Evolutionary conservation across 2,329 filamentous ascomycete species (phyloP).

Genomic region (Colletotrichum tanaceti): DNA sequence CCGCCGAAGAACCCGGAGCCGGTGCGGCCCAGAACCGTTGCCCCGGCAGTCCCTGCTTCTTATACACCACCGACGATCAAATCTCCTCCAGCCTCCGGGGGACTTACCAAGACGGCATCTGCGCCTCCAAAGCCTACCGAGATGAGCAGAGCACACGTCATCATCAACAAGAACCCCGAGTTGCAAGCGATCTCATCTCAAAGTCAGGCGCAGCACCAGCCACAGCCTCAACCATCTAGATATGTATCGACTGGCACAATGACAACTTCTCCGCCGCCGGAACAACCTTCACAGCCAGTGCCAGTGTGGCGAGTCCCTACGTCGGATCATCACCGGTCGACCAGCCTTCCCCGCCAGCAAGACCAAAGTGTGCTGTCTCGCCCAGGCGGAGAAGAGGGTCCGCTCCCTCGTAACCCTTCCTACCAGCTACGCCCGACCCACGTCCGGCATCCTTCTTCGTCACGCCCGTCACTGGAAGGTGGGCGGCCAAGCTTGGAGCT

Average conservation of each 20-base stretch:
- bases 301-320: conserved; percentile 42
- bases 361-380: conserved; percentile 36
- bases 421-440: conserved; percentile 46
- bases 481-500: conserved; percentile 74
- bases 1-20: conserved; percentile 32
- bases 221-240: conserved; percentile 44
- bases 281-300: conserved; percentile 56
- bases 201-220: conserved; percentile 44
- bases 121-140: conserved; percentile 57
- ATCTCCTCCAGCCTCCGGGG: conserved; percentile 42
- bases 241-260: conserved; percentile 79
- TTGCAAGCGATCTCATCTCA: conserved; percentile 67
- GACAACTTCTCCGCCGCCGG: conserved; percentile 71
- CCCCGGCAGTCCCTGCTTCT: conserved; percentile 45
- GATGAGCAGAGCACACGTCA: conserved; percentile 71
- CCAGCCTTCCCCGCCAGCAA: conserved; percentile 46
- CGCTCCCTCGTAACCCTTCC: conserved; percentile 43
- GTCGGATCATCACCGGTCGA: conserved; percentile 45
- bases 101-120: conserved; percentile 50
- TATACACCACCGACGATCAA: conserved; percentile 46
- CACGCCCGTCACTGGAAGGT: conserved; percentile 77
- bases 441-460: conserved; percentile 59
- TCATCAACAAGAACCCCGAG: conserved; percentile 72
- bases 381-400: conserved; percentile 42
- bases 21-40: conserved; percentile 38